These are phyloP conservation scores for Leishmania martiniquensis DNA, from an alignment of 208 protist genomes.

Conservation along the genomic window DNA sequence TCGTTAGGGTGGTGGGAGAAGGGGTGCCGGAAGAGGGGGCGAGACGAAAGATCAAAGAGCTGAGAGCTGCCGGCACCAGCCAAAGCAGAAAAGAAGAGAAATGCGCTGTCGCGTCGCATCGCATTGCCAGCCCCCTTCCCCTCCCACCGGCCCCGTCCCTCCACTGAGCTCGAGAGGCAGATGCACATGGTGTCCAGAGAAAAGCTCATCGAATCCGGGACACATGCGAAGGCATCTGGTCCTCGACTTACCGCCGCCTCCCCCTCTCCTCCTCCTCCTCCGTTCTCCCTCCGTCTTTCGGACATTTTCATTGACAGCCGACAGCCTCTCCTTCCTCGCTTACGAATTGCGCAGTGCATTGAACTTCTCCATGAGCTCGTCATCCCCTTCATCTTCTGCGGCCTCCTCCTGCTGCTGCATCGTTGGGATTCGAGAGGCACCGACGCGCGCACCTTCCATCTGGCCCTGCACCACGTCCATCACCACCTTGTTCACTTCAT, in stretches of 20 bases:
- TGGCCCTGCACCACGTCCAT: constrained; percentile 78
- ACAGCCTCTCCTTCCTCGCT: not conserved
- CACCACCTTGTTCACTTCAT: constrained; percentile 90
- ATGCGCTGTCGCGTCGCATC: not conserved
- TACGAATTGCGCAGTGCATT: constrained; percentile 56
- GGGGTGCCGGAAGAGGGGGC: not conserved
- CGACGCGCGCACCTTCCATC: constrained; percentile 71
- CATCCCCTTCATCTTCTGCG: constrained; percentile 41
- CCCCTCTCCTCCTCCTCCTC: too few species aligned
- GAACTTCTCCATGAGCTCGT: constrained; percentile 60
- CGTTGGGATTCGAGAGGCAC: constrained; percentile 50
- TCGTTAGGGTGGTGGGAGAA: not conserved
- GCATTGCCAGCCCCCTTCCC: not conserved
- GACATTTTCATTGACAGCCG: not conserved
- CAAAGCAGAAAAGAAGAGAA: not conserved
- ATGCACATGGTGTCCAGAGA: not conserved
- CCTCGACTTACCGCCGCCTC: too few species aligned
- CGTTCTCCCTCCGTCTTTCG: not conserved
- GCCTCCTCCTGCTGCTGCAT: constrained; percentile 36
- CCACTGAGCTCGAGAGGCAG: not conserved
- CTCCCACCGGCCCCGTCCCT: not conserved
- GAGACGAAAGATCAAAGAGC: not conserved
- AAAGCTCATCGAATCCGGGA: not conserved
- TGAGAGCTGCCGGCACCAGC: not conserved
- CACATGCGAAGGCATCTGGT: too few species aligned